Evolutionary conservation across 129 eudicot species (phyloP), one percentile per base, ranked within the genome.

Genomic region (Deinandra increscens): DNA sequence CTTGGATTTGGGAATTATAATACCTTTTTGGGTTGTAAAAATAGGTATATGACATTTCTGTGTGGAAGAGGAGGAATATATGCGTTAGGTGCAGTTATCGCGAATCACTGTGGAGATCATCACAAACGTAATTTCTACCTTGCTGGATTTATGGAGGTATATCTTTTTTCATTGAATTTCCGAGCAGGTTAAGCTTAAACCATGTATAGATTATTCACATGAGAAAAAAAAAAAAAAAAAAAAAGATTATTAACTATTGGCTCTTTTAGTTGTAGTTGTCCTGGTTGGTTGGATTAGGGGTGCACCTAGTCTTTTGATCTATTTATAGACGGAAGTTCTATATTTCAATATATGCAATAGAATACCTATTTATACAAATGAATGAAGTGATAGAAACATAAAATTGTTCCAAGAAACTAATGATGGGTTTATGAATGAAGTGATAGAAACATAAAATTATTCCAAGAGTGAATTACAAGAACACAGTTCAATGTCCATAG

Each of bases 41-140:
- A 14, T 81, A 91, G 97, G 80, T 82, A 88, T 62, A 80, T 84
- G 84, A 91, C 96, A 0, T 91, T 91, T 79, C 78, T 91, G 66
- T 75, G 88, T 65, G 97, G 97, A 38, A 81, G 81, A 81, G 97
- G 96, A 67, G 97, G 97, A 46, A 60, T 91, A 60, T 88, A 86
- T 73, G 90, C 94, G 0, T 64, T 91, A 49, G 97, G 97, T 41
- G 94, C 89, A 26, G 91, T 91, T 45, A 65, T 83, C 4, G 87
- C 96, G 34, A 84, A 81, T 74, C 72, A 73, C 50, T 37, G 66
- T 18, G 91, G 91, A 63, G 96, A 86, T 85, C 69, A 69, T 59
- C 72, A 54, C 43, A 84, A 75, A 75, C 84, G 85, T 4, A 77
- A 58, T 78, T 73, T 79, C 17, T 91, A 83, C 71, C 37, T 91